Evolutionary conservation across 495 filamentous ascomycete species (phyloP).

Genomic region (Daldinia vernicosa): DNA sequence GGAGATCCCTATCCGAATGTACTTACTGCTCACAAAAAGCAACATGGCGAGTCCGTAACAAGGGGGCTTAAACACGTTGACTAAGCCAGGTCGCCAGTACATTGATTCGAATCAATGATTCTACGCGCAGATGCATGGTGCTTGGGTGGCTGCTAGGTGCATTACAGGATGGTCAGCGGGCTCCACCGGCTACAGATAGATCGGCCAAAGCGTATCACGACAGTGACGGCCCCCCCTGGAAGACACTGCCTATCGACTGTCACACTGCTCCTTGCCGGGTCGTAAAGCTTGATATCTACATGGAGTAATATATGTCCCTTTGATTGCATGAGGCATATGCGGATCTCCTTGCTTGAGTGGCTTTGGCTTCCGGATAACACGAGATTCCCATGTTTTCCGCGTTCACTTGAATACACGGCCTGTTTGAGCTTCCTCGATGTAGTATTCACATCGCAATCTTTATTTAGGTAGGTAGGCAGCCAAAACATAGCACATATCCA

Average conservation of each 20-base stretch:
- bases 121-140: neutral
- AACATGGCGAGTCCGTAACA: too few species aligned
- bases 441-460: conserved; percentile 13
- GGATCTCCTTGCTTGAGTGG: neutral
- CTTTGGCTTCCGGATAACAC: neutral
- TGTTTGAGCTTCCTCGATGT: conserved; percentile 3
- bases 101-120: neutral
- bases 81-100: too few species aligned
- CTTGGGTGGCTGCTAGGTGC: conserved; percentile 1
- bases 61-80: too few species aligned
- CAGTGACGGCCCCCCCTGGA: conserved; percentile 6
- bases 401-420: neutral
- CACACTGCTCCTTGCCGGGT: conserved; percentile 19
- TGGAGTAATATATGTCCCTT: neutral
- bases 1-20: too few species aligned
- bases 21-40: too few species aligned
- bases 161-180: conserved; percentile 15
- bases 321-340: neutral
- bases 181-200: conserved; percentile 22
- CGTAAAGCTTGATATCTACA: neutral
- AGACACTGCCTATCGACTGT: conserved; percentile 4
- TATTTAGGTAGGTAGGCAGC: neutral
- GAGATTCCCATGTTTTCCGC: neutral
- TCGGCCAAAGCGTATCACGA: conserved; percentile 18
- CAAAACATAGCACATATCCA: neutral